Conservation (phyloP, 805 yeast genomes). For the Myxozyma monticola region DNA sequence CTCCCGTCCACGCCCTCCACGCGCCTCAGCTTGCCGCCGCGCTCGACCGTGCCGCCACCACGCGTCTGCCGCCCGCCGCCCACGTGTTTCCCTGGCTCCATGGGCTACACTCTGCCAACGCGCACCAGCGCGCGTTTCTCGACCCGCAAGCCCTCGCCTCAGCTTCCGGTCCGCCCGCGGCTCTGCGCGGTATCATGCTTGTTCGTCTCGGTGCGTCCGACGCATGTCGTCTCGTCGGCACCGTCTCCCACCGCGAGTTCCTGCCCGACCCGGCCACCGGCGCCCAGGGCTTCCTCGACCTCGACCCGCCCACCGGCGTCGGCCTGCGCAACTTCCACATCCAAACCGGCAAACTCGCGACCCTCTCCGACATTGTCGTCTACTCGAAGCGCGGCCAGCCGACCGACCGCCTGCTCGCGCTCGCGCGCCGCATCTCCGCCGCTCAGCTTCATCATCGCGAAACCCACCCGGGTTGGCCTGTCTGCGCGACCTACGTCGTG, state of each 20-base stretch:
- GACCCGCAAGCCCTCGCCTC: slow-evolving; percentile 37
- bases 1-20: slow-evolving; percentile 24
- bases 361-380: slow-evolving; percentile 72
- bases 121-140: slow-evolving; percentile 52
- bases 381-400: slow-evolving; percentile 48
- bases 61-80: slow-evolving; percentile 61
- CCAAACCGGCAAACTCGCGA: slow-evolving; percentile 78
- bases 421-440: slow-evolving; percentile 19
- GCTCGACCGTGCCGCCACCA: slow-evolving; percentile 34
- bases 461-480: slow-evolving; percentile 15
- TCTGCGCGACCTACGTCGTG: slow-evolving; percentile 29
- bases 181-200: slow-evolving; percentile 20
- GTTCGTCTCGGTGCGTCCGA: slow-evolving; percentile 21
- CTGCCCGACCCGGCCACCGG: slow-evolving; percentile 12
- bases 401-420: slow-evolving; percentile 26
- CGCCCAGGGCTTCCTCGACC: slow-evolving; percentile 45
- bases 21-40: slow-evolving; percentile 30
- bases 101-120: slow-evolving; percentile 61
- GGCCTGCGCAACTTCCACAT: slow-evolving; percentile 81
- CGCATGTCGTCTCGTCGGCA: slow-evolving; percentile 23
- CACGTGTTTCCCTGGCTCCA: slow-evolving; percentile 89
- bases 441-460: slow-evolving; percentile 30
- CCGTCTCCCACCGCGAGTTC: slow-evolving; percentile 30
- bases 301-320: slow-evolving; percentile 72
- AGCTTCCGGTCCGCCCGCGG: slow-evolving; percentile 31